Percentiles rank a stretch among this genome's conserved stretches.
phyloP scores from a whole-genome alignment of 768 basidiomycete genomes.

The Lactarius vividus region DNA sequence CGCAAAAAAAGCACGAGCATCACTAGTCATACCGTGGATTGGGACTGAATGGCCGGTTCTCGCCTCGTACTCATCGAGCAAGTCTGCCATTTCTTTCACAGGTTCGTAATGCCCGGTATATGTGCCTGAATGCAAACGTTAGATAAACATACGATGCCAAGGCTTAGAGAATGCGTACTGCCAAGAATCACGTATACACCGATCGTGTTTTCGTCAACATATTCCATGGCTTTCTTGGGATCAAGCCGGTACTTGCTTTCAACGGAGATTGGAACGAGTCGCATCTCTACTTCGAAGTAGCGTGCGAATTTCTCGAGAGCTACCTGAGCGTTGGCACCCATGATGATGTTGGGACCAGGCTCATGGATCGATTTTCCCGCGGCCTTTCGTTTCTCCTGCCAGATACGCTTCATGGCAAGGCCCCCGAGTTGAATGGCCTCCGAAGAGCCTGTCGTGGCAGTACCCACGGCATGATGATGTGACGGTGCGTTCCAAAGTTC shows the following conservation, averaged over 20 bases:
- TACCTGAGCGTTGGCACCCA: constrained; percentile 69
- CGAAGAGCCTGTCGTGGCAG: constrained; percentile 67
- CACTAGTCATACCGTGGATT: constrained; percentile 36
- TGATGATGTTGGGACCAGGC: constrained; percentile 62
- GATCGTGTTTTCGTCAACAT: constrained; percentile 70
- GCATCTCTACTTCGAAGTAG: constrained; percentile 62
- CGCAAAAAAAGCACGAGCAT: not conserved
- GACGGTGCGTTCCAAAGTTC: constrained; percentile 67
- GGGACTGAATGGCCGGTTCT: constrained; percentile 45
- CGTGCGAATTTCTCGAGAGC: constrained; percentile 70
- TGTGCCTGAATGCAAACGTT: constrained; percentile 32
- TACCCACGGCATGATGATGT: constrained; percentile 54
- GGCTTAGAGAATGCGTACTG: constrained; percentile 35
- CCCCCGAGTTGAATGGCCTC: constrained; percentile 75
- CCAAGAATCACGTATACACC: constrained; percentile 62
- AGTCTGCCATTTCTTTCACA: constrained; percentile 79
- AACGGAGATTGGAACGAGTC: constrained; percentile 61
- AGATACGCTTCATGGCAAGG: constrained; percentile 66
- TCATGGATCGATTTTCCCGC: constrained; percentile 64
- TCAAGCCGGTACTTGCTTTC: constrained; percentile 78
- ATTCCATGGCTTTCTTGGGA: constrained; percentile 59
- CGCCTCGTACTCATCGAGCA: constrained; percentile 57
- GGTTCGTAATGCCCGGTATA: constrained; percentile 68
- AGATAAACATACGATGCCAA: constrained; percentile 2
- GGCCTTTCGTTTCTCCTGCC: constrained; percentile 66